A percentile compares a stretch with the other conserved stretches of the same genome.
Evolutionary conservation across 2,329 filamentous ascomycete species (phyloP).

Genomic region (Hypoxylon sp.): DNA sequence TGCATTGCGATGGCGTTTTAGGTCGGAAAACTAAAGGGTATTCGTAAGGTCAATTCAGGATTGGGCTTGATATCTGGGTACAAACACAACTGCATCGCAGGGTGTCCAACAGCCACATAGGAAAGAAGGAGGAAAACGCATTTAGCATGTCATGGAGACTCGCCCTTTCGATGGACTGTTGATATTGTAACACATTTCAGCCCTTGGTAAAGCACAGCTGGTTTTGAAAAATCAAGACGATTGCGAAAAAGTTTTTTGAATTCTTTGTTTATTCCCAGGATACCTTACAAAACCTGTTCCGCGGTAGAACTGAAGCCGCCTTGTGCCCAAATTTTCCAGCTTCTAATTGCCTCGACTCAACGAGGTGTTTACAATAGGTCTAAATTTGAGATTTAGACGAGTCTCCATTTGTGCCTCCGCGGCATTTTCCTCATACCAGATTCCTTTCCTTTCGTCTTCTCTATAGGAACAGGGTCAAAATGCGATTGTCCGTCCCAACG

Average conservation of each 20-base stretch:
- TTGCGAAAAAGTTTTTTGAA: constrained; percentile 5
- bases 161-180: neutral
- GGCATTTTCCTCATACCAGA: constrained; percentile 22
- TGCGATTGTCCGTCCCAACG: neutral
- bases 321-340: constrained; percentile 15
- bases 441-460: constrained; percentile 16
- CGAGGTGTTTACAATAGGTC: constrained; percentile 6
- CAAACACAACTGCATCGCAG: constrained; percentile 8
- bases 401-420: constrained; percentile 22
- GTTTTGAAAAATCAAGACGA: neutral
- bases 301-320: constrained; percentile 20
- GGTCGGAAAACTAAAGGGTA: constrained; percentile 34
- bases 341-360: constrained; percentile 15
- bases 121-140: constrained; percentile 5
- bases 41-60: constrained; percentile 20
- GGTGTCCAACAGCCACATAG: constrained; percentile 3
- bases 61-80: constrained; percentile 27
- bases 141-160: neutral
- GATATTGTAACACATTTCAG: neutral
- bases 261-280: constrained; percentile 35
- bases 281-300: constrained; percentile 17
- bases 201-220: neutral
- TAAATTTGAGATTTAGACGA: constrained; percentile 30
- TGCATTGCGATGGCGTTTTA: constrained; percentile 62
- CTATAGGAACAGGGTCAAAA: constrained; percentile 26